A percentile compares a stretch with the other conserved stretches of the same genome.
Conservation (phyloP, 148 eudicot species). For the Agrostemma githago region DNA sequence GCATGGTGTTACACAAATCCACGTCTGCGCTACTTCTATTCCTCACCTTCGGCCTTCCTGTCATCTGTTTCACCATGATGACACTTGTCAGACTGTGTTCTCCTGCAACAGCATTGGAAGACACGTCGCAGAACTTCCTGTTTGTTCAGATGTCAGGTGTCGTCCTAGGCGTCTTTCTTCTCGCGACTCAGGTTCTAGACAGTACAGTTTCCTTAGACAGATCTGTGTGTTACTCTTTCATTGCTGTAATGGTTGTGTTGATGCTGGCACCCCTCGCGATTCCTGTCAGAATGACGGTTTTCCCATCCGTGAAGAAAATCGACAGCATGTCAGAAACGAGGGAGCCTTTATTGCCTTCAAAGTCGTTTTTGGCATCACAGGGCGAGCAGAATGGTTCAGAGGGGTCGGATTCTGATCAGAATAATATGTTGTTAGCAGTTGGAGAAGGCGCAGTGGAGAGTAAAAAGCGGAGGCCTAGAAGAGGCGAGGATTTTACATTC, state of each 20-base stretch:
- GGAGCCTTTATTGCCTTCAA: slow-evolving; percentile 26
- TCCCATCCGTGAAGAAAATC: slow-evolving; percentile 39
- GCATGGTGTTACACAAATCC: slow-evolving; percentile 52
- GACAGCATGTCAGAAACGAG: slow-evolving; percentile 16
- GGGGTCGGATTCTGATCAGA: slow-evolving; percentile 37
- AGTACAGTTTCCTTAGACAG: slow-evolving; percentile 31
- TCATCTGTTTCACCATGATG: slow-evolving; percentile 65
- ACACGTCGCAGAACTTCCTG: slow-evolving; percentile 62
- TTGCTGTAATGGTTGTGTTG: slow-evolving; percentile 57
- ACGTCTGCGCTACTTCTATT: slow-evolving; percentile 54
- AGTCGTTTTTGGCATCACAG: slow-evolving; percentile 12
- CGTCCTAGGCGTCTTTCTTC: slow-evolving; percentile 61
- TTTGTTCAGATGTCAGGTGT: slow-evolving; percentile 69
- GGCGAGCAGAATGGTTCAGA: slow-evolving; percentile 37
- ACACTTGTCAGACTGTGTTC: slow-evolving; percentile 68
- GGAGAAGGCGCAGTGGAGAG: slow-evolving; percentile 85
- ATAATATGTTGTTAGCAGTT: slow-evolving; percentile 61
- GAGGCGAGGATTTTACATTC: slow-evolving; percentile 84
- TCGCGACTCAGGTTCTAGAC: slow-evolving; percentile 53
- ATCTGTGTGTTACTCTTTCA: slow-evolving; percentile 43
- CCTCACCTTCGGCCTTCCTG: slow-evolving; percentile 64
- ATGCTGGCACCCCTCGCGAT: slow-evolving; percentile 81
- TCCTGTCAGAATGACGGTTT: slow-evolving; percentile 81
- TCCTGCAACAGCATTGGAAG: slow-evolving; percentile 62
- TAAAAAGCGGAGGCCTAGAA: slow-evolving; percentile 61